Base-by-base conservation (phyloP, 345 rosid genomes). In the Eucalyptus regnans region DNA sequence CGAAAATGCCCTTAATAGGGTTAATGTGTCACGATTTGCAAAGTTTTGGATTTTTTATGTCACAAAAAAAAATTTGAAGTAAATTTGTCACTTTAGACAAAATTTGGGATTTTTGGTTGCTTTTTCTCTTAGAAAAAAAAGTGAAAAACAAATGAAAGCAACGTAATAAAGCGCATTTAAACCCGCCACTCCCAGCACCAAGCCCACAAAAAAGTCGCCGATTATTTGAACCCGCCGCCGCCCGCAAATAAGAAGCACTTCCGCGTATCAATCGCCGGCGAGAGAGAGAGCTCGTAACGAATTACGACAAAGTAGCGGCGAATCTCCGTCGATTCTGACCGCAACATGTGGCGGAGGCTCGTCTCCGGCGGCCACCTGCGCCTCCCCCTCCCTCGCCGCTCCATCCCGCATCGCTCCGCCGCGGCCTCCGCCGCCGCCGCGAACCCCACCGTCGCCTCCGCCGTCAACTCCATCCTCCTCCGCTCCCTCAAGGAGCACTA, bases 401-500 rank as follows among this genome's bases (percentile, higher is more conserved):
- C 48, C 48, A 33, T 76, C 3, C 83, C 83, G 3, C 48, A 20
- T 76, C 83, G 58, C 20, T 60, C 60, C 90, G 91, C n/a, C 48
- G 62, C 29, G 3, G 29, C 91, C 7, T 43, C 92, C 50, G 88
- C 87, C 15, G 87, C 87, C 15, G 88, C 89, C 86, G 56, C 90
- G 52, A 87, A 87, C 86, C 33, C 43, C 88, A 86, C 88, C 66
- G 89, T 89, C 86, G 91, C 96, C 49, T 90, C 96, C 48, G 96
- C 96, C 86, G 95, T 97, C 13, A 92, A 95, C 89, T 95, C 97
- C 58, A 91, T 96, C 90, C 89, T 97, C 88, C 97, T 96, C 66
- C 99, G 99, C 85, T 96, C 99, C 87, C 97, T 97, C 90, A 96
- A 94, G 92, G 98, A 97, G n/a, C 99, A 97, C 94, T 96, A 95